Evolutionary conservation across 2,329 filamentous ascomycete genomes (phyloP).

Genomic region (Gaeumannomyces sp.): DNA sequence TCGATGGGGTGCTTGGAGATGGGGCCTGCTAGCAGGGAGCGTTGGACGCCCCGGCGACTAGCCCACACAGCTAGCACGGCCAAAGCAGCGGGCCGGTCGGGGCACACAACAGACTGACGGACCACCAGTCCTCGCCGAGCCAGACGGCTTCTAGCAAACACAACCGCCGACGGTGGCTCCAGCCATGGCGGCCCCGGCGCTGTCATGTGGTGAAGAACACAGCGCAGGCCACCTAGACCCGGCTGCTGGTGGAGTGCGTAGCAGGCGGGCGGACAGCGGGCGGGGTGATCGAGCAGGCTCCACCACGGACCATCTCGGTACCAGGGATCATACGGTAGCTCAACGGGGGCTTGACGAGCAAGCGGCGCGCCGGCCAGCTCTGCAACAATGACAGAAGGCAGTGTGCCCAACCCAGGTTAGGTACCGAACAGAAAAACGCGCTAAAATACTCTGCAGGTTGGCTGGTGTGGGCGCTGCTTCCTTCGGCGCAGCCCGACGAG

Average conservation of each 20-base stretch:
- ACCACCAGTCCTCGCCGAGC: neutral
- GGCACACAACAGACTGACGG: neutral
- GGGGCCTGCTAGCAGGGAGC: neutral
- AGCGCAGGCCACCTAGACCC: neutral
- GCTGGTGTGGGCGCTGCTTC: neutral
- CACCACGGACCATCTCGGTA: neutral
- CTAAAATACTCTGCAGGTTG: neutral
- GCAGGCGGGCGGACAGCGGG: too few relatives aligned
- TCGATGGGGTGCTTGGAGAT: neutral
- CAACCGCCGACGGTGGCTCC: neutral
- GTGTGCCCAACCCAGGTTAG: neutral
- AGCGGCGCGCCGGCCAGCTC: neutral
- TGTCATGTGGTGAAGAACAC: neutral
- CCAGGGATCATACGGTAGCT: neutral
- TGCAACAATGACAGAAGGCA: neutral
- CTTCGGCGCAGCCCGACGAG: neutral
- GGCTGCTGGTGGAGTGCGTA: neutral
- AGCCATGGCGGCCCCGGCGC: neutral
- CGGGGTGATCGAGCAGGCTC: neutral
- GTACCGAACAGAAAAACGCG: neutral
- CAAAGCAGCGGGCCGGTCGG: neutral
- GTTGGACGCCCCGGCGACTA: neutral
- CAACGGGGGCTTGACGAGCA: neutral
- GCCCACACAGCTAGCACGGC: neutral
- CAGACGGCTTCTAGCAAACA: neutral